Base-by-base conservation (phyloP, 202 grass and related monocot genomes). In the Bolboschoenoplectus hybrid region DNA sequence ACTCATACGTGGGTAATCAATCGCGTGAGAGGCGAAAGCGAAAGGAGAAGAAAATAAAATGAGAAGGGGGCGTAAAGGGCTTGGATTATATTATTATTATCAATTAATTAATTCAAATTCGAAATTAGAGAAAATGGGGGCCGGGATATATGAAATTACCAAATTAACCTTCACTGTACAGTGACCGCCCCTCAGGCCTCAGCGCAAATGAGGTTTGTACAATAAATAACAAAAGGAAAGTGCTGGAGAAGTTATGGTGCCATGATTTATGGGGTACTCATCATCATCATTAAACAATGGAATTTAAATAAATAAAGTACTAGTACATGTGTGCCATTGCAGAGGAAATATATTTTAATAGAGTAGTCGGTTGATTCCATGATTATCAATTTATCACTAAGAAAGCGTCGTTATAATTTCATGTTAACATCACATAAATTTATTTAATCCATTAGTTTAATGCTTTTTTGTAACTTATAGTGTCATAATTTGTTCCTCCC, bases 201-300 rank as follows among this genome's bases (percentile, higher is more conserved):
- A 4, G 3, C 3, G 70, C 1, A 49, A 49, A 49, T 20, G 32
- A 5, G 8, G 16, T 49, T 26, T 50, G 52, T 74, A 9, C 0
- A 39, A 56, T 38, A 20, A 72, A 47, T 68, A 77, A 11, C 9
- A 17, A 17, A 77, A 56, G 50, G 38, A 7, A 77, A 77, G 74
- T 56, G 74, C 50, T 36, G 50, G 51, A 38, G 50, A 77, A 77
- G 74, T 77, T 77, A 77, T 36, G 74, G 6, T 77, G 74, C 50
- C 74, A 56, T 56, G 74, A 77, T 77, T 77, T 77, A 56, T 55
- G 50, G 32, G 74, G 49, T 56, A 77, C 74, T 74, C 70, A 74
- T 74, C 9, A 36, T 9, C 38, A 77, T 77, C 74, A 77, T 77
- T 77, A 55, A 77, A 56, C 50, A 9, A 39, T 77, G 32, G 49